Evolutionary conservation across 495 filamentous ascomycete genomes (phyloP), one percentile per base, ranked within the genome.

Genomic region (Pyronema domesticum): DNA sequence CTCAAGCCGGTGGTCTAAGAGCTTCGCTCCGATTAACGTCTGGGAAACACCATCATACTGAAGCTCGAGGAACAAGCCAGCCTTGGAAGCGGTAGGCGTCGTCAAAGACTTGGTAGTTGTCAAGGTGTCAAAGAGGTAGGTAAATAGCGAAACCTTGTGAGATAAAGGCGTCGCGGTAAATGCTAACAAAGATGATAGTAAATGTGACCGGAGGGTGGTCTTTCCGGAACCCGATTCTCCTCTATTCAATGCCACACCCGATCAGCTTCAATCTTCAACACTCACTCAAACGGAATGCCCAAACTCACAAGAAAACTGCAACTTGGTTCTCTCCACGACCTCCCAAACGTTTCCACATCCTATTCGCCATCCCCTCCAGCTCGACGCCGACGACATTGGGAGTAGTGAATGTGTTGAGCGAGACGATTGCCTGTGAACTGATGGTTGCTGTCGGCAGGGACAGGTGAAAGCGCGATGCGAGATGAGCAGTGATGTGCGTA

Each of bases 51-150:
- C 89, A 65, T 98, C 88, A 60, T 96, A 98, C 68, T 98, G 91
- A 30, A 98, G 73, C 61, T 98, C 91, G 66, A 86, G 85, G 62
- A 95, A 94, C 11, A 98, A 77, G 55, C 91, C 91, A 6, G 91
- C 82, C 67, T 94, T 95, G 11, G 89, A 95, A 19, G 91, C 91
- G 6, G 86, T 94, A 1, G 89, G 89, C 0, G 89, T 95, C 6
- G 89, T 95, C 15, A 86, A 76, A 14, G 89, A 94, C 72, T 98
- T 98, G n/a, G 89, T 98, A 6, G 91, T 95, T 3, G 91, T 98
- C 40, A 98, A 75, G 6, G 87, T 82, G 66, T 98, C 91, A 67
- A 96, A 95, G 19, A 95, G 76, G 66, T 94, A 98, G 10, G 87
- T 80, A 36, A 91, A 89, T 37, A 89, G 85, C 3, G 88, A 95